These are phyloP conservation scores for Carallia pectinifolia DNA, from an alignment of 345 rosid genomes.

Conservation along the genomic window DNA sequence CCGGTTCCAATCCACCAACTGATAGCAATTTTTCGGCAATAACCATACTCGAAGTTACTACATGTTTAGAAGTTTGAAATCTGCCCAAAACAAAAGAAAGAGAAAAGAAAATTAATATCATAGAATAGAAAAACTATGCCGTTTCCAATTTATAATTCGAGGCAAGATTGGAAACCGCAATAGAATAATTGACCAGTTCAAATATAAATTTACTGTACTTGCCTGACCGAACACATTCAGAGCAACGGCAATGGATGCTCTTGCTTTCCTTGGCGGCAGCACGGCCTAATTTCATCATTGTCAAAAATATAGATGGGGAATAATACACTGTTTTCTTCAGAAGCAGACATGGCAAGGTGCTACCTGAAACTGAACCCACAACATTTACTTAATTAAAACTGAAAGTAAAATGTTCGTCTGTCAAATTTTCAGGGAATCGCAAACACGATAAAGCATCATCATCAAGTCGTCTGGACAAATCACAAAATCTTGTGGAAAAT, in stretches of 20 bases:
- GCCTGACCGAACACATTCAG: slow-evolving; percentile 74
- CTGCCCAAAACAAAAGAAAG: slow-evolving; percentile 36
- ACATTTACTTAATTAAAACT: neutral
- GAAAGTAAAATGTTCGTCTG: too few relatives aligned
- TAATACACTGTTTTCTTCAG: slow-evolving; percentile 79
- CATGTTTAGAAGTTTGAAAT: slow-evolving; percentile 89
- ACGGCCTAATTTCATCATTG: slow-evolving; percentile 59
- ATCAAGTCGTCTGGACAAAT: too few relatives aligned
- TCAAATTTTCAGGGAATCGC: too few relatives aligned
- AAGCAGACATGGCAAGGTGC: slow-evolving; percentile 60
- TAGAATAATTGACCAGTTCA: slow-evolving; percentile 46
- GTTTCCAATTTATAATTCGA: too few relatives aligned
- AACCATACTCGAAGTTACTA: slow-evolving; percentile 48
- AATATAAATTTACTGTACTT: slow-evolving; percentile 83
- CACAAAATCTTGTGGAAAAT: too few relatives aligned
- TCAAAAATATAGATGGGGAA: slow-evolving; percentile 92
- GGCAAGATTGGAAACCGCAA: too few relatives aligned
- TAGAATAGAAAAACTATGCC: too few relatives aligned
- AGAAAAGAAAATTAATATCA: too few relatives aligned
- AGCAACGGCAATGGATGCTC: slow-evolving; percentile 77
- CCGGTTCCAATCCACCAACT: slow-evolving; percentile 56
- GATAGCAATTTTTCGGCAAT: too few relatives aligned
- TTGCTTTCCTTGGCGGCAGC: slow-evolving; percentile 67
- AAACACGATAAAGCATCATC: too few relatives aligned
- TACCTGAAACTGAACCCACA: neutral